Evolutionary conservation across 805 yeast genomes (phyloP).

Genomic region (Sugiyamaella floridensis): DNA sequence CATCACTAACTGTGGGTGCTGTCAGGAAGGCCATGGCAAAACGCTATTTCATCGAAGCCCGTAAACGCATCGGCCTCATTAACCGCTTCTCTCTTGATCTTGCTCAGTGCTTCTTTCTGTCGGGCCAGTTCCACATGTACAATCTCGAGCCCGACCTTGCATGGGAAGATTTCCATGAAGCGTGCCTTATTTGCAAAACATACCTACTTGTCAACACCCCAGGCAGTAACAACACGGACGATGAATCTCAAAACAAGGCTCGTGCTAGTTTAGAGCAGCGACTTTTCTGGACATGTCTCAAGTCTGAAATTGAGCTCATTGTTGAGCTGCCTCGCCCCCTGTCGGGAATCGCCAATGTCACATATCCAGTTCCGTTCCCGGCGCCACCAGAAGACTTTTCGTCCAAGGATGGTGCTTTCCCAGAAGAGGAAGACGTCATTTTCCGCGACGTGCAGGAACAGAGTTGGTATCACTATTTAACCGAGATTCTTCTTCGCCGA

Average conservation of each 20-base stretch:
- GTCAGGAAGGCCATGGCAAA: slow-evolving; percentile 9
- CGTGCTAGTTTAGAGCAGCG: slow-evolving; percentile 13
- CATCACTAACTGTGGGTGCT: slow-evolving; percentile 7
- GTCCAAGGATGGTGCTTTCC: slow-evolving; percentile 8
- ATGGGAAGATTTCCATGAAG: slow-evolving; percentile 16
- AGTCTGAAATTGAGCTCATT: slow-evolving; percentile 14
- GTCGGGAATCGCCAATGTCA: slow-evolving; percentile 14
- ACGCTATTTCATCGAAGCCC: slow-evolving; percentile 14
- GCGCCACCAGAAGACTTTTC: slow-evolving; percentile 14
- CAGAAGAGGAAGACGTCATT: slow-evolving; percentile 9
- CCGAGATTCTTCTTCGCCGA: slow-evolving; percentile 13
- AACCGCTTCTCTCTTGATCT: slow-evolving; percentile 10
- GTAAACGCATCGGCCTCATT: slow-evolving; percentile 14
- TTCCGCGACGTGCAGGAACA: slow-evolving; percentile 11
- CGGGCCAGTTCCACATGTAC: slow-evolving; percentile 15
- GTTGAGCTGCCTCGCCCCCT: slow-evolving; percentile 13
- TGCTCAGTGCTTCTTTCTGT: slow-evolving; percentile 14
- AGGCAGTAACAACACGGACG: background rate
- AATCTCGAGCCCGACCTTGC: slow-evolving; percentile 13
- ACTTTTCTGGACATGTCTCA: slow-evolving; percentile 17
- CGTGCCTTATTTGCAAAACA: slow-evolving; percentile 13
- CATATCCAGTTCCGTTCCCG: slow-evolving; percentile 15
- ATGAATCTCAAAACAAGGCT: slow-evolving; percentile 4
- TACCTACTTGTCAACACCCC: slow-evolving; percentile 7
- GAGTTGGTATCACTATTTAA: slow-evolving; percentile 15